Percentiles rank a stretch among this genome's conserved stretches.
Evolutionary conservation across 2,329 filamentous ascomycete genomes (phyloP).

Genomic region (Aspergillus japonicus): DNA sequence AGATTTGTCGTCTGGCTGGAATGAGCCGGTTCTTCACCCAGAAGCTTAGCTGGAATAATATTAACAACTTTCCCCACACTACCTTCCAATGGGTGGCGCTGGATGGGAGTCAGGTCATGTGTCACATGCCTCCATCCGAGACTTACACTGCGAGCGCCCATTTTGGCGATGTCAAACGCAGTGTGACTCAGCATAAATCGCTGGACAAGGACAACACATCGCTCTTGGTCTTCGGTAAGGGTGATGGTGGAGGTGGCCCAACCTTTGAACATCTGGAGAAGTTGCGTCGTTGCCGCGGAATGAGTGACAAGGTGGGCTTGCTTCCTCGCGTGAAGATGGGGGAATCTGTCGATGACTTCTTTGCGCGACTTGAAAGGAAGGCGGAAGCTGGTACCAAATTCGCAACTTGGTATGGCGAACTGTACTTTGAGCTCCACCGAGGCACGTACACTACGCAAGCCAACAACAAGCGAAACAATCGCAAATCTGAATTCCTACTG

Average conservation of each 20-base stretch:
- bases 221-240: conserved; percentile 91
- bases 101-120: conserved; percentile 93
- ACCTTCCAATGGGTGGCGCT: conserved; percentile 98
- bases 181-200: conserved; percentile 89
- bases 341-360: conserved; percentile 90
- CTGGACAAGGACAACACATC: conserved; percentile 91
- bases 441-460: conserved; percentile 97
- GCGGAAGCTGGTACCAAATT: conserved; percentile 65
- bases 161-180: conserved; percentile 90
- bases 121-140: conserved; percentile 94
- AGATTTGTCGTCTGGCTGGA: conserved; percentile 87
- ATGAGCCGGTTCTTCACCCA: conserved; percentile 98
- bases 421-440: conserved; percentile 96
- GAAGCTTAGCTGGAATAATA: conserved; percentile 99
- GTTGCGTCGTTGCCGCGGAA: conserved; percentile 83
- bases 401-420: conserved; percentile 95
- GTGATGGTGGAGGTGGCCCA: conserved; percentile 91
- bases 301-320: conserved; percentile 80
- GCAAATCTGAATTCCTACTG: conserved; percentile 78
- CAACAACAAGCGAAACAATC: conserved; percentile 95
- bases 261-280: conserved; percentile 95
- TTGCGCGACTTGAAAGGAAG: conserved; percentile 79
- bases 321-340: conserved; percentile 88
- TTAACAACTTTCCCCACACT: conserved; percentile 97
- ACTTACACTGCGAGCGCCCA: conserved; percentile 94